These are phyloP conservation scores for Tricholoma matsutake DNA, from an alignment of 768 basidiomycete genomes.

Conservation along the genomic window DNA sequence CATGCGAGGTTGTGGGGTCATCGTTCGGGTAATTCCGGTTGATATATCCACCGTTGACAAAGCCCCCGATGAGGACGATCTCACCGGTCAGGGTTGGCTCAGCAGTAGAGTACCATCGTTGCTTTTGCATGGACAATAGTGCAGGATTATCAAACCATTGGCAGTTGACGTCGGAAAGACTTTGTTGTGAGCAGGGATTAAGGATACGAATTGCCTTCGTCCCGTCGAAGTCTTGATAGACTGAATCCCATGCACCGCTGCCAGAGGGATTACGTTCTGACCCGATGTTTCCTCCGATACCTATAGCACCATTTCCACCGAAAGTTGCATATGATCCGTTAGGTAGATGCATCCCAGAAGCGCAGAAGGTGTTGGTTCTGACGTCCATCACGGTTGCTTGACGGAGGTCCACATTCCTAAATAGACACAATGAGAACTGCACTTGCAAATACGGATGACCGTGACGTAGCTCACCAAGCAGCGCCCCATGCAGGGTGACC, in stretches of 20 bases:
- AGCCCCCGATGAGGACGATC: conserved; percentile 79
- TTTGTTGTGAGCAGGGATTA: conserved; percentile 62
- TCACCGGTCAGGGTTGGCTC: conserved; percentile 76
- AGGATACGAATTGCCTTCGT: conserved; percentile 79
- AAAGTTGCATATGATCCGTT: conserved; percentile 75
- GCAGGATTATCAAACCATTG: conserved; percentile 72
- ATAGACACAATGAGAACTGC: not conserved
- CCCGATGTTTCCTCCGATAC: conserved; percentile 57
- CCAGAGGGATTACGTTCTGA: conserved; percentile 45
- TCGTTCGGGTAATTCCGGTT: conserved; percentile 73
- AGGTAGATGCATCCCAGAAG: conserved; percentile 79
- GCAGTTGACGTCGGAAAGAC: conserved; percentile 50
- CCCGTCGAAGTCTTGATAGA: conserved; percentile 82
- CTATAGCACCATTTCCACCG: conserved; percentile 77
- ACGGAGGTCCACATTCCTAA: conserved; percentile 62
- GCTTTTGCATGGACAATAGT: conserved; percentile 61
- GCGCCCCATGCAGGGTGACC: conserved; percentile 71
- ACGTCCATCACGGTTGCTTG: conserved; percentile 68
- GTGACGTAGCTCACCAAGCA: conserved; percentile 50
- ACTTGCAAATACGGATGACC: not conserved
- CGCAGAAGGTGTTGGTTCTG: conserved; percentile 72
- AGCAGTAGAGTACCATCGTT: conserved; percentile 77
- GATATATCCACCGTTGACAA: conserved; percentile 74
- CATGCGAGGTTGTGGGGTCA: conserved; percentile 62
- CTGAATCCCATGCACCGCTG: conserved; percentile 55